Base-by-base conservation (phyloP, 2,329 filamentous ascomycete genomes). In the Torrubiella hemipterigena region DNA sequence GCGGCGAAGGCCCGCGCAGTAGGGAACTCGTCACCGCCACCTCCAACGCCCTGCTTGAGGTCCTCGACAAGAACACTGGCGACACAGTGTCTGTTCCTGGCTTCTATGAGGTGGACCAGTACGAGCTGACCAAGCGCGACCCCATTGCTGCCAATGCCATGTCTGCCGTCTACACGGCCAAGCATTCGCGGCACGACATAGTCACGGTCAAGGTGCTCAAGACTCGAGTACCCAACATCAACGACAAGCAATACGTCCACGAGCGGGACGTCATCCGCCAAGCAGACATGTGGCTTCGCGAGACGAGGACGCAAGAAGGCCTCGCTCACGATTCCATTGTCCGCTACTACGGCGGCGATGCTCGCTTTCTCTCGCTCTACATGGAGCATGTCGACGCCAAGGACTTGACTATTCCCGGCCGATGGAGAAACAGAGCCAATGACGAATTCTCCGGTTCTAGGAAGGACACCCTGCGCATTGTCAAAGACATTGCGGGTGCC, bases 121-220 rank as follows among this genome's bases (percentile, higher is more conserved):
- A 74, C 38, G 59, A 59, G 31, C 52, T 75, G 38, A 72, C 66
- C 22, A 73, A 69, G 45, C 56, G 59, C 22, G 62, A 71, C 12
- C 61, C 64, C n/a, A 73, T 75, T 32, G 69, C 69, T 5, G 62
- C 63, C 2, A 70, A 67, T 1, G 55, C 57, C 4, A 56, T 70
- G 13, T 73, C 69, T 5, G 63, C 65, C 6, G 70, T 75, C 21
- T 74, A 67, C 43, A 71, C 61, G 2, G 69, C 63, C 14, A 55
- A 63, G 21, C 63, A 73, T 44, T 71, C 69, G 5, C n/a, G n/a
- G n/a, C n/a, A n/a, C n/a, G 49, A 59, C 8, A 60, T 70, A 13
- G 67, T 74, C 34, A 73, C 69, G 2, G 69, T 73, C 47, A 75
- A 75, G 43, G 68, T 75, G 2, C 64, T 75, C 39, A 73, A 73